These are phyloP conservation scores for Ceratobasidium sp. DNA, from an alignment of 1,284 basidiomycete species.

Conservation along the genomic window DNA sequence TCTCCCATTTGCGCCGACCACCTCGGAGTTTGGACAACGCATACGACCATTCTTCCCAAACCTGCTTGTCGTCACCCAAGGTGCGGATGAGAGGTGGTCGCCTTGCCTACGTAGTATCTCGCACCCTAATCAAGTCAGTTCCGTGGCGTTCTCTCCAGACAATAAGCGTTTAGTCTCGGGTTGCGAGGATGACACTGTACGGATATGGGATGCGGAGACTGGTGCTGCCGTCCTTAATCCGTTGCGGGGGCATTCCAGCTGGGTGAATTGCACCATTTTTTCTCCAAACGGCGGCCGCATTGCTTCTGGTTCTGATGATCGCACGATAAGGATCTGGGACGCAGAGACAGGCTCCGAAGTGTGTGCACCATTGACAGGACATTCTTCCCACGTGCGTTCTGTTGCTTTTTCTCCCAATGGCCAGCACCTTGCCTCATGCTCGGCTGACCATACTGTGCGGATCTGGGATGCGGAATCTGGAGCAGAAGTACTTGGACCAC, in stretches of 20 bases:
- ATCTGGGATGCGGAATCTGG: slow-evolving; percentile 2
- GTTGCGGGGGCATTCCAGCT: not conserved
- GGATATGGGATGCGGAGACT: too few relatives aligned
- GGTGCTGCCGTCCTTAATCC: not conserved
- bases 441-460: not conserved
- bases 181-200: not conserved
- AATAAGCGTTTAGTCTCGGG: not conserved
- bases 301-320: slow-evolving; percentile 9
- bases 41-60: not conserved
- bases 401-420: slow-evolving; percentile 10
- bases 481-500: not conserved
- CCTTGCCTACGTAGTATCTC: not conserved
- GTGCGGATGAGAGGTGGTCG: not conserved
- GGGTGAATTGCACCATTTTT: not conserved
- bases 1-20: not conserved
- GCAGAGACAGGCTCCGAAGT: not conserved
- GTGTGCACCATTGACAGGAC: not conserved
- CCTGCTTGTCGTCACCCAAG: not conserved
- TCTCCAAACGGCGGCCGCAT: slow-evolving; percentile 6
- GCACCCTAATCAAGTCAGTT: not conserved
- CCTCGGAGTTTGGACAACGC: not conserved
- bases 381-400: not conserved
- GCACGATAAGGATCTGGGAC: slow-evolving; percentile 15
- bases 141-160: not conserved
- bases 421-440: not conserved